A percentile compares a stretch with the other conserved stretches of the same genome.
Conservation (phyloP, 345 rosid genomes). For the rapeseed (Brassica napus) region Da-Ae NC_063439.1:21499501-21500000, state of each 20-base stretch:
- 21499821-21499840: constrained; percentile 19
- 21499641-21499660: constrained; percentile 1
- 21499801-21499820: constrained; percentile 39
- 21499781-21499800: constrained; percentile 87
- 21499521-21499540: background rate
- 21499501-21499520: background rate
- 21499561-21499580: background rate
- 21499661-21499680: background rate
- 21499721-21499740: constrained; percentile 74
- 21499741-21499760: constrained; percentile 66
- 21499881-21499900: constrained; percentile 52
- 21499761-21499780: constrained; percentile 60
- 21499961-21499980: background rate
- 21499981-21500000: background rate
- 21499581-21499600: background rate
- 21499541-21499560: background rate
- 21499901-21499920: constrained; percentile 54
- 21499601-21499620: background rate
- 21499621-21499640: background rate
- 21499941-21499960: background rate
- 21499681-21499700: background rate
- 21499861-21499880: background rate
- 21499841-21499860: constrained; percentile 20
- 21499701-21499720: constrained; percentile 63
- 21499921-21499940: constrained; percentile 23